Evolutionary conservation across 148 eudicot species (phyloP).

Genomic region (Spergularia marina): DNA sequence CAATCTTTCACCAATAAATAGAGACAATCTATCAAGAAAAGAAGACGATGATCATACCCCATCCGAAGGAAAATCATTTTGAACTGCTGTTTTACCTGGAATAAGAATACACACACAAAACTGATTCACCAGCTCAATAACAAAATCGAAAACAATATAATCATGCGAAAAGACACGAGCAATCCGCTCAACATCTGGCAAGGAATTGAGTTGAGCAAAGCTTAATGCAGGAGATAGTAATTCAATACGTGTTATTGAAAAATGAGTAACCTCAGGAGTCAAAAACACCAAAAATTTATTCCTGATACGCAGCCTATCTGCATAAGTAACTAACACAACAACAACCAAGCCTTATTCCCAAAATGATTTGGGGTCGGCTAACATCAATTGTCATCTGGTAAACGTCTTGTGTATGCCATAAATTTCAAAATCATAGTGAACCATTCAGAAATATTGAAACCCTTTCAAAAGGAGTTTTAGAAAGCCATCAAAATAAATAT

Average conservation of each 20-base stretch:
- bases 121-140: not conserved
- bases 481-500: no score
- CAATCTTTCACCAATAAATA: not conserved
- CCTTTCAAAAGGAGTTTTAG: no score
- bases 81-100: conserved; percentile 72
- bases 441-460: no score
- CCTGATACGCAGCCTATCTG: no score
- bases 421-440: no score
- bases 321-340: no score
- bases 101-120: conserved; percentile 8
- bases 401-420: no score
- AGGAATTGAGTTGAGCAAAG: not conserved
- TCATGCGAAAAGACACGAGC: not conserved
- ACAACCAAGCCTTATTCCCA: no score
- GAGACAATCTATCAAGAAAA: conserved; percentile 5
- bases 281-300: not conserved
- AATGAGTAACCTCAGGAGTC: not conserved
- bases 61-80: conserved; percentile 83
- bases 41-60: conserved; percentile 53
- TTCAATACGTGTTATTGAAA: not conserved
- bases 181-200: not conserved
- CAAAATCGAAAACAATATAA: not conserved
- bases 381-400: no score
- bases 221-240: not conserved
- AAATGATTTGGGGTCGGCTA: no score